A percentile compares a stretch with the other conserved stretches of the same genome.
Evolutionary conservation across 768 basidiomycete species (phyloP).

Genomic region (Suillus variegatus): DNA sequence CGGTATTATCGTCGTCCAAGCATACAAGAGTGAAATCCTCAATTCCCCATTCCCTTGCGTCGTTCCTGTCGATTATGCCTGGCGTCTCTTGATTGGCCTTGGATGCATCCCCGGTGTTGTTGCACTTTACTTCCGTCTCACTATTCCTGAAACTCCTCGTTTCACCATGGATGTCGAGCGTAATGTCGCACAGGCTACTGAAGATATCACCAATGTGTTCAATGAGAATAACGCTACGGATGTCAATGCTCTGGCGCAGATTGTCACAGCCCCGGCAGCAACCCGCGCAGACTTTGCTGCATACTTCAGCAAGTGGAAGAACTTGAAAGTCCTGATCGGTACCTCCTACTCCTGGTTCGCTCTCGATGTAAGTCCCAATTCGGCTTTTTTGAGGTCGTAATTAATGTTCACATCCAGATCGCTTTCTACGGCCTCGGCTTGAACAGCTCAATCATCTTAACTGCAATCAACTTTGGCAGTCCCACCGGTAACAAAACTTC

Average conservation of each 20-base stretch:
- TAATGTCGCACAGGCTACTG: constrained; percentile 72
- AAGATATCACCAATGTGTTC: constrained; percentile 74
- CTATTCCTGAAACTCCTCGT: constrained; percentile 90
- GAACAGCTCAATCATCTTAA: constrained; percentile 76
- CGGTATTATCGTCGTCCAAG: constrained; percentile 60
- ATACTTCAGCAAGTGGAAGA: constrained; percentile 74
- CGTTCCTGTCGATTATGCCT: constrained; percentile 68
- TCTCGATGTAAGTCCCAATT: constrained; percentile 58
- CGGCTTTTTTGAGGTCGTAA: background rate
- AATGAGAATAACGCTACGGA: constrained; percentile 49
- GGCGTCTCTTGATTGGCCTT: constrained; percentile 88
- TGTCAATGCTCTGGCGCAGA: constrained; percentile 58
- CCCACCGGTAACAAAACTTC: constrained; percentile 31
- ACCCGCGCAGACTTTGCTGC: constrained; percentile 62
- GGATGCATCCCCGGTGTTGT: constrained; percentile 80
- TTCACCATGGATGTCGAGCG: constrained; percentile 90
- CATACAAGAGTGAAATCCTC: constrained; percentile 66
- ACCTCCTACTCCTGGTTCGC: constrained; percentile 88
- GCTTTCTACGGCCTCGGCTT: constrained; percentile 90
- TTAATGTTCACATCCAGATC: constrained; percentile 44
- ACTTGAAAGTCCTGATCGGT: constrained; percentile 79
- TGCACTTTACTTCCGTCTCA: constrained; percentile 90
- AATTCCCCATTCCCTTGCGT: constrained; percentile 39
- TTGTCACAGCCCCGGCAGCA: constrained; percentile 70
- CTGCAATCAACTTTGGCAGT: constrained; percentile 66